Evolutionary conservation across 164 flowering plant genomes (phyloP), one percentile per base, ranked within the genome.

Genomic region (Chloranthus sessilifolius): DNA sequence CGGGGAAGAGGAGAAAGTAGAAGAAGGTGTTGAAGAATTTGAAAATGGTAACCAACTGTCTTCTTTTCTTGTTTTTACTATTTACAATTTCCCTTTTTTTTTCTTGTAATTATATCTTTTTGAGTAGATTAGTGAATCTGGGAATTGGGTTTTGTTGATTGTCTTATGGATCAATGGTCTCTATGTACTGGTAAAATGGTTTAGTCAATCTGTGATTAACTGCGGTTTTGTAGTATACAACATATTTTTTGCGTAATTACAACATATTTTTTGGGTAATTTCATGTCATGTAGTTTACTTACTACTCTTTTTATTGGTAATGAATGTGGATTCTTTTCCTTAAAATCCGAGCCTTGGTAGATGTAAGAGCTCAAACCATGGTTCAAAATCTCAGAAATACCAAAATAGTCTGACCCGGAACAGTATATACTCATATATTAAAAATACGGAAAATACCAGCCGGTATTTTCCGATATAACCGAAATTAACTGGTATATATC

Each of bases 31-130:
- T 35, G 84, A 74, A 52, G 79, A 78, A 20, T 63, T 78, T 30
- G 70, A 67, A 46, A 76, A 73, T 50, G 85, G 81, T 74, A 64
- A 19, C n/a, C n/a, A n/a, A n/a, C n/a, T n/a, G n/a, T n/a, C n/a
- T n/a, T n/a, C n/a, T n/a, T 30, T 10, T 50, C n/a, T 21, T 7
- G 52, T 40, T 21, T 7, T 54, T 0, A 1, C n/a, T 47, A 12
- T 38, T 27, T 8, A 5, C 30, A 22, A 11, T 1, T 24, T 5
- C 7, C 33, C 10, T 20, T 28, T 8, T 8, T 19, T 24, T 19
- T 22, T 56, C 2, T 41, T 12, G 6, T 14, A 3, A n/a, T 35
- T 46, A 21, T 35, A 20, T 11, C 9, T 12, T 39, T 39, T 34
- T 39, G 24, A 3, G 8, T 17, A 14, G 41, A 16, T 43, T 43